Evolutionary conservation across 768 basidiomycete genomes (phyloP), one percentile per base, ranked within the genome.

Genomic region (Mycena latifolia): DNA sequence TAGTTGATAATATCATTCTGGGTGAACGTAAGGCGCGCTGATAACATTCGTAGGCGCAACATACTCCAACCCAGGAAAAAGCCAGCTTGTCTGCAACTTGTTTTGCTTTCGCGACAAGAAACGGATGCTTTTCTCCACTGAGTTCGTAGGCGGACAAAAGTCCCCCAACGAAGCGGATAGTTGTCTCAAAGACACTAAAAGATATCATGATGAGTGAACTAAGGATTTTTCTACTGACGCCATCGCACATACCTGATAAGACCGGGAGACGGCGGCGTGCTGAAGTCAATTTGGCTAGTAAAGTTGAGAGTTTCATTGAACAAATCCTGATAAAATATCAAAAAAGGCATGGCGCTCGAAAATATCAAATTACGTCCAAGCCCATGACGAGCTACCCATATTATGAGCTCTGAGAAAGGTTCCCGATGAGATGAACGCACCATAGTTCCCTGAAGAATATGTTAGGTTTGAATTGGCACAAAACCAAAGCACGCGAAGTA

Each of bases 141-240:
- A 93, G 85, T 67, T 92, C 90, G 65, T 87, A 93, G 5, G 91
- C 86, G 61, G 86, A 89, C 45, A 93, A 71, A 18, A 92, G 76
- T 4, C 90, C 90, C 10, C 85, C 92, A 5, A 93, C 72, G 57
- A 88, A 89, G 47, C 92, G 90, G 70, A 93, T 93, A 0, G 89
- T 91, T 1, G 90, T 90, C 75, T 93, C 92, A 71, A 93, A 93
- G 6, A 92, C 80, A 68, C 89, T 91, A 28, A 17, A 20, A 47
- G 22, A 25, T 24, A 14, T 35, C 6, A 35, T n/a, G n/a, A 31
- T 63, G 45, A 37, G 18, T 24, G n/a, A 22, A 72, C 84, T 15
- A 14, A 59, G 35, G 31, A n/a, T 50, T 5, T 11, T n/a, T n/a
- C n/a, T 31, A 29, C 20, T 10, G 11, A 3, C 5, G 45, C 29